Evolutionary conservation across 768 basidiomycete genomes (phyloP).

Genomic region (Lactarius quietus): DNA sequence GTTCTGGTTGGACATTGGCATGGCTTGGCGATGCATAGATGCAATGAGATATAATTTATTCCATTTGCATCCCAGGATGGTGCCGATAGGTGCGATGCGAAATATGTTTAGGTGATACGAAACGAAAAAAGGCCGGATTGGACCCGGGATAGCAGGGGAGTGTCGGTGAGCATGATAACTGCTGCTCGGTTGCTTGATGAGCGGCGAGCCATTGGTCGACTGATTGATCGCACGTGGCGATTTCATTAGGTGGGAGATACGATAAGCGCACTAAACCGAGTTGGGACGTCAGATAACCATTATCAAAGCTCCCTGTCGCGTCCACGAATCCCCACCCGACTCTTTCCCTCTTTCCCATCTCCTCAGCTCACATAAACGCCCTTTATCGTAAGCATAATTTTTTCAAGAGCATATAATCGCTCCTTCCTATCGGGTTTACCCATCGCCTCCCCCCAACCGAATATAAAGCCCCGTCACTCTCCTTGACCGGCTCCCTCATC

Average conservation of each 20-base stretch:
- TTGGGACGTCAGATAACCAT: background rate
- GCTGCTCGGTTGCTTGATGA: background rate
- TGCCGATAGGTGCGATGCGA: constrained; percentile 6
- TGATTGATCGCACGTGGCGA: background rate
- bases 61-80: background rate
- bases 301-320: background rate
- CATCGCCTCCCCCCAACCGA: constrained; percentile 7
- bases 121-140: constrained; percentile 1
- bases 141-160: background rate
- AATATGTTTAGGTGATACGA: background rate
- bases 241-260: background rate
- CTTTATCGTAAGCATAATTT: constrained; percentile 1
- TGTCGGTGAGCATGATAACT: constrained; percentile 5
- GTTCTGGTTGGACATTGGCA: background rate
- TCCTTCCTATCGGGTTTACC: constrained; percentile 11
- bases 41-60: constrained; percentile 16
- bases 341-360: background rate
- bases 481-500: constrained; percentile 12
- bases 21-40: constrained; percentile 11
- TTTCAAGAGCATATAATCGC: background rate
- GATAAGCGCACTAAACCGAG: constrained; percentile 11
- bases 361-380: background rate
- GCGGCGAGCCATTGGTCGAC: background rate
- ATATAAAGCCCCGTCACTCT: constrained; percentile 14
- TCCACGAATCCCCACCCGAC: constrained; percentile 2